Evolutionary conservation across 352 stramenopile genomes (phyloP).

Genomic region (Phytophthora hybrid): DNA sequence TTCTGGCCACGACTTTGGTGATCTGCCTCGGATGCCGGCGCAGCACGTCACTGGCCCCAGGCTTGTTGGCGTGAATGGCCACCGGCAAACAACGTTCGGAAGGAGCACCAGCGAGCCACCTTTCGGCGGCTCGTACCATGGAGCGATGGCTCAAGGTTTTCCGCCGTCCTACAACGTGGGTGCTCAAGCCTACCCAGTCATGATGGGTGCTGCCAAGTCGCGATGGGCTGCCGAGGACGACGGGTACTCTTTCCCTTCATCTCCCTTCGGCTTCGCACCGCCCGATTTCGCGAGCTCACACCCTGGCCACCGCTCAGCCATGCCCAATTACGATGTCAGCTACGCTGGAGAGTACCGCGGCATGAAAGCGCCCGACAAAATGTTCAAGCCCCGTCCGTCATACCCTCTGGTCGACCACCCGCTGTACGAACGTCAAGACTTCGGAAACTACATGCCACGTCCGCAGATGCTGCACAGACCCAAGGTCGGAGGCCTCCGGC

Average conservation of each 20-base stretch:
- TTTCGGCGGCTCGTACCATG: conserved; percentile 36
- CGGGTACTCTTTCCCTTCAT: conserved; percentile 30
- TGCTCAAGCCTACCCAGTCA: conserved; percentile 31
- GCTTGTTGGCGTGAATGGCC: conserved; percentile 26
- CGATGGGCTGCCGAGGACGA: conserved; percentile 38
- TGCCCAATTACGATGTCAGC: conserved; percentile 21
- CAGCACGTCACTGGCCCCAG: conserved; percentile 18
- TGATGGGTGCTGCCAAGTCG: conserved; percentile 34
- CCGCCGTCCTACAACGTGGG: conserved; percentile 30
- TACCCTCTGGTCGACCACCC: conserved; percentile 35
- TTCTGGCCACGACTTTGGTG: conserved; percentile 23
- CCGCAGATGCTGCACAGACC: conserved; percentile 42
- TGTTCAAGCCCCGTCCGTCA: conserved; percentile 32
- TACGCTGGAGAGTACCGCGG: conserved; percentile 36
- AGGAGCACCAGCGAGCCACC: conserved; percentile 43
- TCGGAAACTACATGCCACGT: conserved; percentile 33
- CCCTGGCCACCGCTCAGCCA: conserved; percentile 17
- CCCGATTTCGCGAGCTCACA: conserved; percentile 35
- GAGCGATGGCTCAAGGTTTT: conserved; percentile 36
- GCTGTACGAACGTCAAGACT: conserved; percentile 37
- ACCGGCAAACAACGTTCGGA: conserved; percentile 25
- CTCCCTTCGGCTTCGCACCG: conserved; percentile 36
- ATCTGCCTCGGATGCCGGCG: conserved; percentile 19
- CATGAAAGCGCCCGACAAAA: conserved; percentile 31
- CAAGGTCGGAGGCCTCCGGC: conserved; percentile 38